Conservation (phyloP, 2,329 filamentous ascomycete species). For the Dactylellina sp. region DNA sequence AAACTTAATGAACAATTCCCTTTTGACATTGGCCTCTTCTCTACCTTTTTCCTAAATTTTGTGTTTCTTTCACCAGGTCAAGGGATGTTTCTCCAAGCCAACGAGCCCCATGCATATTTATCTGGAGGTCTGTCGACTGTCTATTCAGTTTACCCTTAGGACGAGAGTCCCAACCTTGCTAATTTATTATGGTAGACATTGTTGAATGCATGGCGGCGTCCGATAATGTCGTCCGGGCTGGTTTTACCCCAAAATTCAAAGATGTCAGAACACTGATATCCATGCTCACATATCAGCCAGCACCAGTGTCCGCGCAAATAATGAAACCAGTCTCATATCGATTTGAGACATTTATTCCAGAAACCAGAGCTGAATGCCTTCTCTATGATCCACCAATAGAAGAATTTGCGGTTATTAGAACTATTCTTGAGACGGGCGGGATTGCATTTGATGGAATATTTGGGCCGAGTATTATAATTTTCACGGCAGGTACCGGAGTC, state of each 20-base stretch:
- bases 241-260: constrained; percentile 98
- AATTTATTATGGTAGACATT: constrained; percentile 72
- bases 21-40: constrained; percentile 89
- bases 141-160: too few relatives aligned
- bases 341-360: constrained; percentile 80
- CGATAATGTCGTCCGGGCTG: constrained; percentile 98
- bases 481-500: constrained; percentile 82
- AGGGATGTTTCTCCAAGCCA: constrained; percentile 93
- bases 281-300: constrained; percentile 95
- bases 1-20: constrained; percentile 87
- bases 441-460: constrained; percentile 89
- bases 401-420: constrained; percentile 90
- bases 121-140: constrained; percentile 69
- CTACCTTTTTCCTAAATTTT: constrained; percentile 97
- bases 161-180: constrained; percentile 5
- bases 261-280: constrained; percentile 87
- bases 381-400: constrained; percentile 97
- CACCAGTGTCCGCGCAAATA: constrained; percentile 94
- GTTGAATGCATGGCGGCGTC: constrained; percentile 99
- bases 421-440: constrained; percentile 77
- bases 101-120: constrained; percentile 96
- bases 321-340: constrained; percentile 85
- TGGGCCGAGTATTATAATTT: constrained; percentile 92
- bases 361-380: constrained; percentile 70
- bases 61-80: constrained; percentile 88